A percentile compares a stretch with the other conserved stretches of the same genome.
Conservation (phyloP, 225 moss, liverwort and hornwort genomes). For the Pleurozium schreberi region DNA sequence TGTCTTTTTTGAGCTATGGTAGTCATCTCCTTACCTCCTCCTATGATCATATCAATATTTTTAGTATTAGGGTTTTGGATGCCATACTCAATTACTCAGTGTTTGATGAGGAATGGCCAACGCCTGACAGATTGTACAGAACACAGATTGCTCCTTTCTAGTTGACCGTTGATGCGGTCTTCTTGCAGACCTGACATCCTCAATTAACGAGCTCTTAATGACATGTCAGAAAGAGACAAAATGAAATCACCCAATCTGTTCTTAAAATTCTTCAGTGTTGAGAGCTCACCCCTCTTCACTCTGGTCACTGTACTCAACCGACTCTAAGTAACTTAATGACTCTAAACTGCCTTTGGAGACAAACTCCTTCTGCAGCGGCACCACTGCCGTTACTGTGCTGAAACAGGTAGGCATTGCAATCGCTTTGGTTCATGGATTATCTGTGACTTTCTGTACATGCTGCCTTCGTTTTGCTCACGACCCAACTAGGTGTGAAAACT, state of each 20-base stretch:
- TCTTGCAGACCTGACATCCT: background rate
- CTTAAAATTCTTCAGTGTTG: background rate
- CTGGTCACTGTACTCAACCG: background rate
- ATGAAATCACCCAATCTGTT: background rate
- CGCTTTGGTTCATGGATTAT: background rate
- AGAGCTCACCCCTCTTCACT: background rate
- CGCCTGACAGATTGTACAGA: background rate
- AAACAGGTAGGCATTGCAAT: slow-evolving; percentile 20
- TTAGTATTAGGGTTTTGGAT: slow-evolving; percentile 9
- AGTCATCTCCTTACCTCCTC: background rate
- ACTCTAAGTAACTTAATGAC: background rate
- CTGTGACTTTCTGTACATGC: background rate
- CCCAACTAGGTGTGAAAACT: background rate
- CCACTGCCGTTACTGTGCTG: slow-evolving; percentile 41
- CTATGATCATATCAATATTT: background rate
- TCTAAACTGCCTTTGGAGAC: background rate
- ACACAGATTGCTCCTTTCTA: background rate
- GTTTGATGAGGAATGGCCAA: background rate
- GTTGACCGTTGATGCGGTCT: background rate
- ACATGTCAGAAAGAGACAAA: slow-evolving; percentile 7
- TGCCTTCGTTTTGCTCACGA: background rate
- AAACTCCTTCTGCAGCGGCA: slow-evolving; percentile 24
- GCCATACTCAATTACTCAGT: background rate
- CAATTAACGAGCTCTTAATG: background rate
- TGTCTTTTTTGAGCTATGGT: background rate